A percentile compares a stretch with the other conserved stretches of the same genome.
These are phyloP conservation scores for Aspergillus texensis DNA, from an alignment of 2,329 filamentous ascomycete species.

Conservation along the genomic window DNA sequence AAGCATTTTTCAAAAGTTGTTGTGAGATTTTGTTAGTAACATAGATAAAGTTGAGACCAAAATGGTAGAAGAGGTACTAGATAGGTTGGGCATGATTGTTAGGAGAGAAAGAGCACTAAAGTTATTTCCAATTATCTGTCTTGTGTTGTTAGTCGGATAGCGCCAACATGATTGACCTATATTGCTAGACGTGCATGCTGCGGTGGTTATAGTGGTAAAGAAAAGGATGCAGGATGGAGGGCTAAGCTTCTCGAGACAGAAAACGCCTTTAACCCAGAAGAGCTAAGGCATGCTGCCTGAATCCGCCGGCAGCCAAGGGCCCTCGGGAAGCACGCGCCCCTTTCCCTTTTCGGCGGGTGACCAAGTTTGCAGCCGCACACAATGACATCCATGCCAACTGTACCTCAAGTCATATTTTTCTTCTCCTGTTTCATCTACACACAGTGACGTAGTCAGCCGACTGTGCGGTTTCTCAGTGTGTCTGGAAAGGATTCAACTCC, in stretches of 20 bases:
- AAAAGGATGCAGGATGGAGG: not conserved
- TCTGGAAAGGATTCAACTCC: not conserved
- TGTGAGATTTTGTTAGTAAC: not conserved
- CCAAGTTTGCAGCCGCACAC: constrained; percentile 20
- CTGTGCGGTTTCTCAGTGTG: not conserved
- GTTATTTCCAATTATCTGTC: not conserved
- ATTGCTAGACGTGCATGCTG: not conserved
- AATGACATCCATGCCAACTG: constrained; percentile 19
- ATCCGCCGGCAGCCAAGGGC: constrained; percentile 12
- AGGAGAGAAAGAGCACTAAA: not conserved
- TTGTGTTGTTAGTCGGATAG: not conserved
- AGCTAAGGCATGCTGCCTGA: constrained; percentile 11
- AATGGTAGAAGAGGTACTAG: not conserved
- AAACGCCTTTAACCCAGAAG: not conserved
- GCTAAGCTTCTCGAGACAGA: not conserved
- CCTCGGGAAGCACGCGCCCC: constrained; percentile 21
- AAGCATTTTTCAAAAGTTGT: constrained; percentile 50
- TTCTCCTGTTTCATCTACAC: not conserved
- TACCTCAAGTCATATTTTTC: not conserved
- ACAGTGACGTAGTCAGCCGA: not conserved
- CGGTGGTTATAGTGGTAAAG: not conserved
- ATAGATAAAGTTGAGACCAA: not conserved
- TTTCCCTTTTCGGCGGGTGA: constrained; percentile 25
- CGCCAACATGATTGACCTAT: not conserved
- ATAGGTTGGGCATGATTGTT: not conserved